Evolutionary conservation across 441 rosid species (phyloP), one percentile per base, ranked within the genome.

Genomic region (Gossypium davidsonii): DNA sequence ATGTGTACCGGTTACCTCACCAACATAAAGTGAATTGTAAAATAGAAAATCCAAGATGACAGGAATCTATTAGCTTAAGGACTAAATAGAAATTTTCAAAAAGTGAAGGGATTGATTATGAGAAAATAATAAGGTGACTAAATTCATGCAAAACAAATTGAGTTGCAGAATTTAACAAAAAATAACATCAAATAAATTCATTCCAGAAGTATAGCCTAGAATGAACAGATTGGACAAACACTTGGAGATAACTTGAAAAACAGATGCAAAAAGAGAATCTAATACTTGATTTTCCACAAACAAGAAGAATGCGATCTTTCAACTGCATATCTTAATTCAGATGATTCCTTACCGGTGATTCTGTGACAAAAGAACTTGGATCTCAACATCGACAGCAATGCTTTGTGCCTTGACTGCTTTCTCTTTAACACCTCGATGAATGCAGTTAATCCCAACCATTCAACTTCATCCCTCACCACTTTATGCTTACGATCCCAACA

Each of bases 361-460:
- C 58, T 57, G 60, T 83, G 91, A 68, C 55, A 72, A 7, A 53
- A 77, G 69, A 87, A 71, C 75, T 82, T 81, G 56, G 79, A 81
- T 76, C 74, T 79, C 73, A 92, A 68, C 76, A 66, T 28, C 37
- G 34, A 53, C 20, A 94, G 79, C 79, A 94, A 79, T 68, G 64
- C 76, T 51, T 52, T 79, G 65, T 92, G 85, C 69, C 93, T 73
- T 1, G 92, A 78, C 79, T 91, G 90, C 77, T 94, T 92, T 76
- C 76, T 83, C 81, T 79, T 83, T 73, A 92, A 66, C 26, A 85
- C 91, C 78, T 85, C 76, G 31, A 91, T 75, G 74, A 72, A 91
- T 0, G 97, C 98, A 70, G 84, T 79, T 31, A 90, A 74, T 17
- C 97, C 98, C 37, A 94, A 94, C 98, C 97, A 94, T 76, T 80